These are phyloP conservation scores for Boletus sp. DNA, from an alignment of 768 basidiomycete species.

Conservation along the genomic window DNA sequence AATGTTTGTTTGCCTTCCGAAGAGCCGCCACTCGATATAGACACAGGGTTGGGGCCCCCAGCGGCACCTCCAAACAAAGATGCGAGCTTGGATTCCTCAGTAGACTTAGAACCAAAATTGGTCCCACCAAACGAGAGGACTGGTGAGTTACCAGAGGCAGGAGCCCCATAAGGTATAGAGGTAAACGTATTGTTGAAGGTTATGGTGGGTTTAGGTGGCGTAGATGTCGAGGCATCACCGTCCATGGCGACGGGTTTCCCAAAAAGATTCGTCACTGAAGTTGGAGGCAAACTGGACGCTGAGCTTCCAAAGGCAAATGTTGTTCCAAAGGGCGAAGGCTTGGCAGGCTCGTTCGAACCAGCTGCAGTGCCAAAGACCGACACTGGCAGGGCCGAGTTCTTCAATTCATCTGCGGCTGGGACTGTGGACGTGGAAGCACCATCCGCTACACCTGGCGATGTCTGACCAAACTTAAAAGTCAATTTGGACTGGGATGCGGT, in stretches of 20 bases:
- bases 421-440: conserved; percentile 13
- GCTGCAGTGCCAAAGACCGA: conserved; percentile 12
- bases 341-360: conserved; percentile 24
- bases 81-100: conserved; percentile 15
- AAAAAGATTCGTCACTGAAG: conserved; percentile 10
- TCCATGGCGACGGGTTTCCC: conserved; percentile 15
- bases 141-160: conserved; percentile 11
- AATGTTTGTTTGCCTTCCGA: conserved; percentile 15
- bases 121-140: conserved; percentile 22
- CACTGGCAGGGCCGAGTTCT: conserved; percentile 27
- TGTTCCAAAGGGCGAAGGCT: conserved; percentile 20
- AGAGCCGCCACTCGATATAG: conserved; percentile 7
- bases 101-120: conserved; percentile 14
- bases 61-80: conserved; percentile 16
- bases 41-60: not conserved
- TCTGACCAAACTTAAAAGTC: conserved; percentile 20
- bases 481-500: conserved; percentile 22
- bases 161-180: conserved; percentile 16
- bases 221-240: conserved; percentile 22
- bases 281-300: conserved; percentile 11
- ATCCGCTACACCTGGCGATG: conserved; percentile 25
- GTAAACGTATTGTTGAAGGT: conserved; percentile 16
- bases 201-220: conserved; percentile 17
- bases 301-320: conserved; percentile 24
- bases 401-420: conserved; percentile 18